Base-by-base conservation (phyloP, 805 yeast species). In the Monosporozyma aquatica region DNA sequence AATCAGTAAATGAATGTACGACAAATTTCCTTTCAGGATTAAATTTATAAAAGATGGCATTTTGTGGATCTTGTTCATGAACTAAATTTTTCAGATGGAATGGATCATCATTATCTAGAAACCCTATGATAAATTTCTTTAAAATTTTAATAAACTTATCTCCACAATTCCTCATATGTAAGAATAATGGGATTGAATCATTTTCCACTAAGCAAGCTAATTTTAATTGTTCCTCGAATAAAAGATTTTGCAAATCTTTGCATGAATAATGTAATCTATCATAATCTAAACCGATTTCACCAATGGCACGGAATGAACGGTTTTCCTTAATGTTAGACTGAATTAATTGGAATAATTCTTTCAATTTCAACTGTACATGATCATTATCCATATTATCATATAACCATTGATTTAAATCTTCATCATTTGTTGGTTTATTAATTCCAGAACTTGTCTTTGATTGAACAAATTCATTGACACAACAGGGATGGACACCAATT, bases 401-500 rank as follows among this genome's bases (percentile, higher is more conserved):
- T 18, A 52, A 17, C 11, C 33, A 8, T 21, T 37, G 45, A 33
- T 56, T 57, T 37, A 38, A 41, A 3, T 41, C 46, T 18, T 50
- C 52, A 33, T 59, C 59, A 40, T 55, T 49, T 17, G 56, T 41
- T 7, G 60, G 61, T 10, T 43, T 49, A 39, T 53, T 56, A n/a
- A 56, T 54, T 17, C 53, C 47, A 1, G 61, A 61, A 28, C 60
- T 61, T 3, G 48, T 49, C 10, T 54, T 53, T 15, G 32, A n/a
- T 9, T 28, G 33, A 14, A 22, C 64, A 48, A 78, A 73, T 51
- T 70, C 89, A 55, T 59, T 60, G 0, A 87, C 95, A 14, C 82
- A 69, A 62, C 98, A 90, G 0, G 99, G 99, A 65, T 92, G 99
- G 2, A 90, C 94, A 10, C 99, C 98, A 2, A 80, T 89, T 0